These are phyloP conservation scores for Ustilago shanxiensis DNA, from an alignment of 1,284 basidiomycete species.

Conservation along the genomic window DNA sequence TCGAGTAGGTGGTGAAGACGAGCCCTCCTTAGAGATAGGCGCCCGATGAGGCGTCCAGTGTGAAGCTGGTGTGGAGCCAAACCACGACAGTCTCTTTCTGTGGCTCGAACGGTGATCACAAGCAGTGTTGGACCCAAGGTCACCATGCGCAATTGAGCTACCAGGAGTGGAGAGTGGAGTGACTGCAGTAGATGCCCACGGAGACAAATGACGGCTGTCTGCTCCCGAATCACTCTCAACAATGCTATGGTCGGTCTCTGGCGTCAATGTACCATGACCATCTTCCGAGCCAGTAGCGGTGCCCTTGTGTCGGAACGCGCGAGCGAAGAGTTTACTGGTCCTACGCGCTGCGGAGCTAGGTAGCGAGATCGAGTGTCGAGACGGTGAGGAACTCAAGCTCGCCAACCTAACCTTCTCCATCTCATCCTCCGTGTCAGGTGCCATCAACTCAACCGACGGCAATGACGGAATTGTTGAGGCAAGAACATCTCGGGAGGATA, in stretches of 20 bases:
- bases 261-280: not conserved
- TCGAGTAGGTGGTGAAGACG: constrained; percentile 10
- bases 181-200: constrained; percentile 17
- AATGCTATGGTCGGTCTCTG: not conserved
- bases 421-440: constrained; percentile 19
- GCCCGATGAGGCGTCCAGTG: constrained; percentile 14
- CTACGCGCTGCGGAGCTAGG: constrained; percentile 16
- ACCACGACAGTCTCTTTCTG: constrained; percentile 33
- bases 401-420: constrained; percentile 27
- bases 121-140: not conserved
- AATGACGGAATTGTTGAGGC: constrained; percentile 23
- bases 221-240: constrained; percentile 12
- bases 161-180: constrained; percentile 26
- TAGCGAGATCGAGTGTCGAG: constrained; percentile 39
- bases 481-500: constrained; percentile 5
- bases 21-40: not conserved
- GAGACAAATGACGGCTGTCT: constrained; percentile 19
- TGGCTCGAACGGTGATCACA: not conserved
- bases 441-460: constrained; percentile 5
- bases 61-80: constrained; percentile 25
- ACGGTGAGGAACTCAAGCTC: constrained; percentile 45
- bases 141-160: constrained; percentile 19
- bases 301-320: not conserved
- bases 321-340: constrained; percentile 5
- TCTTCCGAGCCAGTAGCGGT: not conserved